These are phyloP conservation scores for Durotheca rogersii DNA, from an alignment of 495 filamentous ascomycete species.

Conservation along the genomic window DNA sequence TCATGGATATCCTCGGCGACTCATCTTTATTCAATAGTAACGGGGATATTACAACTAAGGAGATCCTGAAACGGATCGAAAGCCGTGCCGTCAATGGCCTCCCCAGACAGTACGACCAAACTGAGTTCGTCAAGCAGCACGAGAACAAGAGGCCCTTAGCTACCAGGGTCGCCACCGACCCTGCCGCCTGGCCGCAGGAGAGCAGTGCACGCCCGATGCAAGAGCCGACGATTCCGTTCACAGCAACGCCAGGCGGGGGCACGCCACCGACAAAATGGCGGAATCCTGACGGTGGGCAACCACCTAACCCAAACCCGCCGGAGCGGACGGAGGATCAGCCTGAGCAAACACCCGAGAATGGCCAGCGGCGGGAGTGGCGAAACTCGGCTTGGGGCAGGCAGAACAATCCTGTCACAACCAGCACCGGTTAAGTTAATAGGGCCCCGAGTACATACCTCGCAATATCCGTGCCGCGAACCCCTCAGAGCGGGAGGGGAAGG, in stretches of 20 bases:
- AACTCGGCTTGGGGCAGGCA: conserved; percentile 54
- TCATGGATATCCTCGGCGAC: conserved; percentile 82
- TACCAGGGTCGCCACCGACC: conserved; percentile 73
- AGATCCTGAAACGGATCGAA: conserved; percentile 87
- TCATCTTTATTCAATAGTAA: conserved; percentile 74
- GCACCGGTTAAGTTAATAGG: conserved; percentile 27
- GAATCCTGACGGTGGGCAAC: conserved; percentile 40
- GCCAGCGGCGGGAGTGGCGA: conserved; percentile 50
- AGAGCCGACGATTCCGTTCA: conserved; percentile 51
- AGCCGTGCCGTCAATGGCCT: conserved; percentile 64
- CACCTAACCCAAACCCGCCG: conserved; percentile 33
- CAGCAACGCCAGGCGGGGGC: conserved; percentile 33
- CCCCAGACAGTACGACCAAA: conserved; percentile 57
- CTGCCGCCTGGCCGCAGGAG: conserved; percentile 76
- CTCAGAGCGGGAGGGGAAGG: conserved; percentile 3
- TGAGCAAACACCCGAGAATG: conserved; percentile 32
- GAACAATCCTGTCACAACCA: conserved; percentile 38
- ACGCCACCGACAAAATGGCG: conserved; percentile 49
- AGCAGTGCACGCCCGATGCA: conserved; percentile 77
- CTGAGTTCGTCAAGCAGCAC: conserved; percentile 54
- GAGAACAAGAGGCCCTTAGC: conserved; percentile 49
- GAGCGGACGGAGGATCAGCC: conserved; percentile 35
- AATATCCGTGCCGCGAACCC: conserved; percentile 1
- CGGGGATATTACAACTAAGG: conserved; percentile 90
- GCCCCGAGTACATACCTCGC: conserved; percentile 25